Evolutionary conservation across 2,329 filamentous ascomycete genomes (phyloP).

Genomic region (Verticillium tricorpus): DNA sequence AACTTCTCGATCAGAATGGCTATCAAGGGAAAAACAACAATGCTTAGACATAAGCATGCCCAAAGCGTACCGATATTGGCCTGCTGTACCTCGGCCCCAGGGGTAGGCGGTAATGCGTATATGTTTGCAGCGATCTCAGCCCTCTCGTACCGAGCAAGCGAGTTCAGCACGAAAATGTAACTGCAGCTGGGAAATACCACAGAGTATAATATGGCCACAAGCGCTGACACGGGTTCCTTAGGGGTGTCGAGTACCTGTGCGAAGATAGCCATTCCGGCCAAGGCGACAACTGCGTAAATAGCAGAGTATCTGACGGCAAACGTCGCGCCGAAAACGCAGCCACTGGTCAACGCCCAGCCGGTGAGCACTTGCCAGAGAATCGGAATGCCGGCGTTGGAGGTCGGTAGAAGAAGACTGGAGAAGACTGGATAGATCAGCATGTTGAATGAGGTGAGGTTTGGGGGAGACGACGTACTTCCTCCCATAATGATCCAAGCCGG

Average conservation of each 20-base stretch:
- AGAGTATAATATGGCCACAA: slow-evolving; percentile 12
- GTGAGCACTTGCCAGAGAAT: slow-evolving; percentile 36
- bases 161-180: slow-evolving; percentile 22
- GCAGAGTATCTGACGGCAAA: slow-evolving; percentile 18
- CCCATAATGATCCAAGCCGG: slow-evolving; percentile 25
- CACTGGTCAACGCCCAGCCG: slow-evolving; percentile 51
- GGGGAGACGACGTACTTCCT: not conserved
- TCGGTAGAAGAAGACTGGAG: slow-evolving; percentile 3
- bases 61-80: not conserved
- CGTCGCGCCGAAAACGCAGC: slow-evolving; percentile 45
- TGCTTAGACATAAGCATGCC: not conserved
- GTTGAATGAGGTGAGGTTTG: not conserved
- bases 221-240: not conserved
- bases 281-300: slow-evolving; percentile 16
- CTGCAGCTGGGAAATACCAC: slow-evolving; percentile 22
- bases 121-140: slow-evolving; percentile 5
- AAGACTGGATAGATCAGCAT: slow-evolving; percentile 35
- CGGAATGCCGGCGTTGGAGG: slow-evolving; percentile 17
- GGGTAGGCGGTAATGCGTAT: slow-evolving; percentile 16
- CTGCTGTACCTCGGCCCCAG: slow-evolving; percentile 15
- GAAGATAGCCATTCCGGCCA: slow-evolving; percentile 15
- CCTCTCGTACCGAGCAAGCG: slow-evolving; percentile 16
- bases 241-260: not conserved
- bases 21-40: not conserved
- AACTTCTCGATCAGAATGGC: not conserved